Base-by-base conservation (phyloP, 345 rosid species). In the Dovyalis caffra region DNA sequence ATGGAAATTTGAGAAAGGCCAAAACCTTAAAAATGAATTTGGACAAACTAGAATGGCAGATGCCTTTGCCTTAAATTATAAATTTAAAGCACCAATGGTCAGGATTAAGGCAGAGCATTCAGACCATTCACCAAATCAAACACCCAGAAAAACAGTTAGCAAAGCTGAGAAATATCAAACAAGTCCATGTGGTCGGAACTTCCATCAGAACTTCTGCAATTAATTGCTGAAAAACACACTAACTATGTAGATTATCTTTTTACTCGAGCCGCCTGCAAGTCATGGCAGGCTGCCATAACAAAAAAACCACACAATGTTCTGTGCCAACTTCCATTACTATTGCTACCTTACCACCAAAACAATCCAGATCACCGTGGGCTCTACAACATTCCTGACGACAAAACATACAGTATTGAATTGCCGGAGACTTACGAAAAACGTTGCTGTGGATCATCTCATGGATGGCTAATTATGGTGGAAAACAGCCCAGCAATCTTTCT, bases 381-480 rank as follows among this genome's bases (percentile, higher is more conserved):
- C 34, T 72, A 72, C 37, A 61, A 62, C 29, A 15, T 72, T 2
- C 3, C 43, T 1, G 35, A 72, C 11, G 21, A 11, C 8, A 72
- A 40, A 72, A 62, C 29, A 0, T 72, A 61, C 25, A 0, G 18
- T 37, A 37, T 72, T 6, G 21, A 72, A 16, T 28, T 72, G 10
- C 75, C 40, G 38, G 64, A 74, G 51, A 49, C 34, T 26, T 49
- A 11, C n/a, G 77, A 31, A 33, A 63, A 74, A 38, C 70, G 64
- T 7, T 64, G 47, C 34, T 72, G 76, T 6, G 80, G 80, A 40
- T 77, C 73, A 16, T 66, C 73, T 4, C 32, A 47, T 43, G 76
- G 72, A 25, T 77, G 75, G 75, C 60, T 77, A 28, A 31, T 77
- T 3, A 58, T 72, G 69, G 76, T 60, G 34, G 76, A 77, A 57